These are phyloP conservation scores for Barnettozyma vustinii DNA, from an alignment of 805 yeast genomes.

Conservation along the genomic window DNA sequence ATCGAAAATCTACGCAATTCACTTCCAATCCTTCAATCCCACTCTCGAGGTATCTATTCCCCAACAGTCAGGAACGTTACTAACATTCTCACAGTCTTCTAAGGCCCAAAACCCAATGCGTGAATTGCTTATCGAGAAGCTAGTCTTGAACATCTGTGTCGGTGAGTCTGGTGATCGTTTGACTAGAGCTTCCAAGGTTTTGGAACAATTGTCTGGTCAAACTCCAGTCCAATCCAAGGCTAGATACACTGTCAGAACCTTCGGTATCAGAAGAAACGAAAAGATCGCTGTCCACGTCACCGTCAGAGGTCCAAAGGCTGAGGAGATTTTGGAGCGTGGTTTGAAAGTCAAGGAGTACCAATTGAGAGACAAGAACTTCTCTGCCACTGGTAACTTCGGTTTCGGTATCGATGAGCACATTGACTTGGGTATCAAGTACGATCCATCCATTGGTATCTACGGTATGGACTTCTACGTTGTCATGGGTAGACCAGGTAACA, in stretches of 20 bases:
- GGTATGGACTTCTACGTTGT: constrained; percentile 99
- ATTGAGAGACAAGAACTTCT: constrained; percentile 90
- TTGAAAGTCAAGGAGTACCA: constrained; percentile 99
- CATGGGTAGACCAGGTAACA: constrained; percentile 98
- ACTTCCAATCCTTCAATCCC: not conserved
- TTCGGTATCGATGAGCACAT: constrained; percentile 99
- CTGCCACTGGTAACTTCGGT: constrained; percentile 99
- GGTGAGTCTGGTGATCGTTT: constrained; percentile 99
- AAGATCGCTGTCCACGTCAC: constrained; percentile 99
- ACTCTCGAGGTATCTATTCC: not conserved
- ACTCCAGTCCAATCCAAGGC: constrained; percentile 99
- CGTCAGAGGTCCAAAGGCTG: constrained; percentile 99
- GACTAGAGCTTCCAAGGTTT: constrained; percentile 99
- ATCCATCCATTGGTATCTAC: constrained; percentile 98
- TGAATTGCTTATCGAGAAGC: constrained; percentile 97
- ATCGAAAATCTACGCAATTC: no score
- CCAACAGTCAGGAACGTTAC: constrained; percentile 8
- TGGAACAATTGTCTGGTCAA: constrained; percentile 99
- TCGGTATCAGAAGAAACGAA: constrained; percentile 99
- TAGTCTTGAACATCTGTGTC: constrained; percentile 99
- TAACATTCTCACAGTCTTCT: constrained; percentile 34
- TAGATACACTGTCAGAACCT: constrained; percentile 99
- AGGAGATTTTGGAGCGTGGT: constrained; percentile 99
- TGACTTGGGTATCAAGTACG: constrained; percentile 99
- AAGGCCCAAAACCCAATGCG: constrained; percentile 92